Base-by-base conservation (phyloP, 2,329 filamentous ascomycete species). In the Didymella segeticola region DNA sequence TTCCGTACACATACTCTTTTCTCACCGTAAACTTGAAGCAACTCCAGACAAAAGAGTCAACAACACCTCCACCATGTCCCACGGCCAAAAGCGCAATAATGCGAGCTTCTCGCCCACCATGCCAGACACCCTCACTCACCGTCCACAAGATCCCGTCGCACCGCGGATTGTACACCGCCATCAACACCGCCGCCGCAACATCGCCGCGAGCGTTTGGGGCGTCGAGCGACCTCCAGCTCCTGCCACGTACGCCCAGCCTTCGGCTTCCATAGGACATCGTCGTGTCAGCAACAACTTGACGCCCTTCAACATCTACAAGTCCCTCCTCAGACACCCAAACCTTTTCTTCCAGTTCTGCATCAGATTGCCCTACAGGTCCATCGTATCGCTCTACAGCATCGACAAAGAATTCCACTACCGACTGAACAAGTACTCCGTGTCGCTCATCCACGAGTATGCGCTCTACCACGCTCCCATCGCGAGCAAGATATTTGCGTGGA, bases 401-500 rank as follows among this genome's bases (percentile, higher is more conserved):
- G 71, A 72, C 61, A 77, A 76, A 27, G 67, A 71, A 36, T 75
- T 76, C 51, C 73, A 77, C 62, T 73, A 67, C 56, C 64, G 69
- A 33, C 55, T 75, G 41, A 72, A 71, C 45, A 79, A 87, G 61
- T 81, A 87, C 68, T 81, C 81, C 8, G 83, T 83, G 30, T 82
- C 59, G 0, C 57, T 83, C 52, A 79, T 91, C 45, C 75, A 82
- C 31, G 73, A 79, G 15, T 85, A 85, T 74, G 82, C 86, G 1
- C 70, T 72, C 1, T 66, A 77, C 47, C 81, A 82, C 63, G 83
- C 84, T 1, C 83, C 85, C 0, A 77, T 83, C 25, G 81, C 86
- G 0, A 78, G 80, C 1, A 68, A 69, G 14, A 78, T 86, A 55
- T 92, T 89, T 70, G 80, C 80, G 15, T 89, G 84, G 78, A 77